Percentiles rank a stretch among this genome's conserved stretches.
phyloP scores from a whole-genome alignment of 495 filamentous ascomycete species.

The Xylaria grammica region DNA sequence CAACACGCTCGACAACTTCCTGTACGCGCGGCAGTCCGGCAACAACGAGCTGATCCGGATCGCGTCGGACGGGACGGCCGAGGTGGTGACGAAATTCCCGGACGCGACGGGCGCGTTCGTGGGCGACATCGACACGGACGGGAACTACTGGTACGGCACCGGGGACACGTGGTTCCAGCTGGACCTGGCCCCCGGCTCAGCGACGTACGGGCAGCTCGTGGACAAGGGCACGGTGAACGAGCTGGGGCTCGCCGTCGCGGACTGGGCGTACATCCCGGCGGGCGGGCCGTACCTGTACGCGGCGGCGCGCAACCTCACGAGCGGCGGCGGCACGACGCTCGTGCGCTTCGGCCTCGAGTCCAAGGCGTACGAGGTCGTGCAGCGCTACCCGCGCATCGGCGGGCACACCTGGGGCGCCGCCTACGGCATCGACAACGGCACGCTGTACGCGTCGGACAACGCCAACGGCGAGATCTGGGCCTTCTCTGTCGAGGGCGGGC shows the following conservation, averaged over 20 bases:
- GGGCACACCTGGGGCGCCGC: slow-evolving; percentile 15
- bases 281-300: slow-evolving; percentile 21
- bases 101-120: background rate
- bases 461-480: slow-evolving; percentile 23
- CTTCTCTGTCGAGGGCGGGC: slow-evolving; percentile 18
- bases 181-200: slow-evolving; percentile 15
- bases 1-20: slow-evolving; percentile 24
- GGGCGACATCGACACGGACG: slow-evolving; percentile 25
- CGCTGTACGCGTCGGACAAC: slow-evolving; percentile 25
- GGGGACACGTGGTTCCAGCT: slow-evolving; percentile 19
- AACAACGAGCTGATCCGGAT: slow-evolving; percentile 21
- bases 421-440: slow-evolving; percentile 28
- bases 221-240: slow-evolving; percentile 16
- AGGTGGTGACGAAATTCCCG: background rate
- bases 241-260: slow-evolving; percentile 11
- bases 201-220: slow-evolving; percentile 19
- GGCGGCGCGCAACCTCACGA: slow-evolving; percentile 6
- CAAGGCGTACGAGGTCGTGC: slow-evolving; percentile 19
- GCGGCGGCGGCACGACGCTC: slow-evolving; percentile 17
- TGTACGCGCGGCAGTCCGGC: slow-evolving; percentile 14
- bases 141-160: slow-evolving; percentile 24
- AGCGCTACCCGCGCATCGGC: slow-evolving; percentile 11
- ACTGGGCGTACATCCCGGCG: slow-evolving; percentile 26
- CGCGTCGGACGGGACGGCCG: slow-evolving; percentile 15
- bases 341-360: slow-evolving; percentile 24